Conservation (phyloP, 208 protist genomes). For the Leishmania arabica region DNA sequence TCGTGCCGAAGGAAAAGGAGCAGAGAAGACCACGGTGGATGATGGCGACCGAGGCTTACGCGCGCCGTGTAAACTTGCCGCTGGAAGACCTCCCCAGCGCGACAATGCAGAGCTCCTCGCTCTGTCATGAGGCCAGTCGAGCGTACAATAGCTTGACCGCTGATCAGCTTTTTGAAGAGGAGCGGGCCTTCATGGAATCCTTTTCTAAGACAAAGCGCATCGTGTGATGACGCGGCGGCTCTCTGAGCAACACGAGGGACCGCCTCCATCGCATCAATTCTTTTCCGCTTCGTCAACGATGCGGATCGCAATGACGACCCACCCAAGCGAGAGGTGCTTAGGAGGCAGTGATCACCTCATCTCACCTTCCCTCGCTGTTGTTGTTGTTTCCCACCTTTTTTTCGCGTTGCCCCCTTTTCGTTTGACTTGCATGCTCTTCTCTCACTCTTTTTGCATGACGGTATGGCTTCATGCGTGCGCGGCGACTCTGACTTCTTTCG, state of each 20-base stretch:
- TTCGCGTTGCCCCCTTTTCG: not conserved
- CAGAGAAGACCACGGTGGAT: constrained; percentile 41
- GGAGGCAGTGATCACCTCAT: not conserved
- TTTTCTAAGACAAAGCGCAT: constrained; percentile 37
- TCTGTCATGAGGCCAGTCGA: constrained; percentile 1
- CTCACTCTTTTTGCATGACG: not conserved
- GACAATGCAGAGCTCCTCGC: not conserved
- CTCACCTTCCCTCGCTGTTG: not conserved
- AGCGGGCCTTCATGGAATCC: constrained; percentile 50
- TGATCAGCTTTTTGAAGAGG: constrained; percentile 51
- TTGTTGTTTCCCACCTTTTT: not conserved
- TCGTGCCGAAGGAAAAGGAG: constrained; percentile 8
- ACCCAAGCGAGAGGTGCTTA: not conserved
- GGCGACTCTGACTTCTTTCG: not conserved
- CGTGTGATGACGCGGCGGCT: not conserved
- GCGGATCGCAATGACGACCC: not conserved
- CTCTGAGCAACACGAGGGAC: not conserved
- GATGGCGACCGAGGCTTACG: constrained; percentile 39
- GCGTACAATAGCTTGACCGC: constrained; percentile 33
- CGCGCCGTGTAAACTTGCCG: constrained; percentile 15
- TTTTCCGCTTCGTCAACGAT: not conserved
- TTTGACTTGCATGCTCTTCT: not conserved
- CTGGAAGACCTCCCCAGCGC: not conserved
- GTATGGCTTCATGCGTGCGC: not conserved
- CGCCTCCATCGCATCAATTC: not conserved